Conservation (phyloP, 202 grass and related monocot genomes). For the Alloteropsis angusta region DNA sequence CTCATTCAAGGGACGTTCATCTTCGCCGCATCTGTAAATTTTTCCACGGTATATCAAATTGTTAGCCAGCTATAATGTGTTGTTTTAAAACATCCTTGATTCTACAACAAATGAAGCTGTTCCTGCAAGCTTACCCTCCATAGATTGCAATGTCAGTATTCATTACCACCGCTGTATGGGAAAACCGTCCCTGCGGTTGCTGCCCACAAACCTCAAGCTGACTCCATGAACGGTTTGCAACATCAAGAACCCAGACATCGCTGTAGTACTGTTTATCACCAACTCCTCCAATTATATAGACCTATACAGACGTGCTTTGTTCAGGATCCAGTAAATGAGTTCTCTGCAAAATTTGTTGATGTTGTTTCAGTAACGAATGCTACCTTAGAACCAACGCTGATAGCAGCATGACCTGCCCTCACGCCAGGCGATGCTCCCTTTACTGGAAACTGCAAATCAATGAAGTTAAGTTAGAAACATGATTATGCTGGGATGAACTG, state of each 20-base stretch:
- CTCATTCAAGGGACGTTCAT: constrained; percentile 87
- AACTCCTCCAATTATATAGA: constrained; percentile 92
- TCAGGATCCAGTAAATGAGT: neutral
- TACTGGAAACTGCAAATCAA: constrained; percentile 44
- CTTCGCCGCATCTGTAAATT: constrained; percentile 67
- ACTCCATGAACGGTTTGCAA: constrained; percentile 45
- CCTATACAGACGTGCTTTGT: constrained; percentile 18
- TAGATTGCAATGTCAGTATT: constrained; percentile 81
- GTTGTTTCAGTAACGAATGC: constrained; percentile 1
- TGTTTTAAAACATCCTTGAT: neutral
- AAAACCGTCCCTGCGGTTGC: constrained; percentile 83
- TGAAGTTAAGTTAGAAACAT: neutral
- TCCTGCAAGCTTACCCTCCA: constrained; percentile 56
- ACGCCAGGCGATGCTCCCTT: constrained; percentile 78
- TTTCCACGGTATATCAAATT: neutral
- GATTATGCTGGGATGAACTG: neutral
- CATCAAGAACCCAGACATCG: constrained; percentile 92
- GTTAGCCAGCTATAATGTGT: neutral
- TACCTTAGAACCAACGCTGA: constrained; percentile 77
- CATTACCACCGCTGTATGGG: constrained; percentile 64
- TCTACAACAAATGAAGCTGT: neutral
- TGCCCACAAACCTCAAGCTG: constrained; percentile 81
- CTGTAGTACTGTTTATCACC: constrained; percentile 93
- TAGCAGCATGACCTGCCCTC: constrained; percentile 78
- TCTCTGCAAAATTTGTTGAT: neutral